A percentile compares a stretch with the other conserved stretches of the same genome.
Evolutionary conservation across 495 filamentous ascomycete species (phyloP).

Genomic region (Trichoderma gamsii): DNA sequence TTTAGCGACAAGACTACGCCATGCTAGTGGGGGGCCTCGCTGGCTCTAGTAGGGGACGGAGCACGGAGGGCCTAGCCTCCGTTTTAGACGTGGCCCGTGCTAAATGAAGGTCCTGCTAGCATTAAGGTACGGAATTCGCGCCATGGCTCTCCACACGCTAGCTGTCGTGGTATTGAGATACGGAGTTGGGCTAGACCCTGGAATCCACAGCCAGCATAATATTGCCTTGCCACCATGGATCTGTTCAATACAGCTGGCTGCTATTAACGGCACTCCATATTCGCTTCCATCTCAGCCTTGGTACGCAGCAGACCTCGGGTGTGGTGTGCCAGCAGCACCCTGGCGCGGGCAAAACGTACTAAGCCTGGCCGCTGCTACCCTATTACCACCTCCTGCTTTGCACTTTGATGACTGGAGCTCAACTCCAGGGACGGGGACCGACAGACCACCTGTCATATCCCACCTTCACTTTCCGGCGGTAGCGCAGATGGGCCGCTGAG

Average conservation of each 20-base stretch:
- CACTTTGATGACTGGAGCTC: neutral
- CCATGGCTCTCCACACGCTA: neutral
- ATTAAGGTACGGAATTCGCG: neutral
- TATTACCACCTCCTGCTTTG: neutral
- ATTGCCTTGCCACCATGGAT: neutral
- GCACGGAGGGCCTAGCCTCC: neutral
- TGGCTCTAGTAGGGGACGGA: neutral
- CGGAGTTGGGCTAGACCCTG: neutral
- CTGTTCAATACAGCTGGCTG: neutral
- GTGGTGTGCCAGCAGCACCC: too few relatives aligned
- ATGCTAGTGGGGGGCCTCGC: neutral
- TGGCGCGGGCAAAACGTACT: too few relatives aligned
- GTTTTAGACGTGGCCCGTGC: conserved; percentile 11
- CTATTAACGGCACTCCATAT: neutral
- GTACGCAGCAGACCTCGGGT: too few relatives aligned
- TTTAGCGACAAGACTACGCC: neutral
- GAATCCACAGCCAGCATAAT: too few relatives aligned
- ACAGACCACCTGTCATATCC: conserved; percentile 5
- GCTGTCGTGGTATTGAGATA: neutral
- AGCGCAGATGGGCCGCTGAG: neutral
- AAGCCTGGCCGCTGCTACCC: neutral
- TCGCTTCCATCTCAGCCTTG: too few relatives aligned
- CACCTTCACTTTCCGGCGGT: neutral
- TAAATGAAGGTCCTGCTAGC: conserved; percentile 4
- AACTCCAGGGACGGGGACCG: neutral